Evolutionary conservation across 2,329 filamentous ascomycete genomes (phyloP).

Genomic region (Cordyceps tenuipes): DNA sequence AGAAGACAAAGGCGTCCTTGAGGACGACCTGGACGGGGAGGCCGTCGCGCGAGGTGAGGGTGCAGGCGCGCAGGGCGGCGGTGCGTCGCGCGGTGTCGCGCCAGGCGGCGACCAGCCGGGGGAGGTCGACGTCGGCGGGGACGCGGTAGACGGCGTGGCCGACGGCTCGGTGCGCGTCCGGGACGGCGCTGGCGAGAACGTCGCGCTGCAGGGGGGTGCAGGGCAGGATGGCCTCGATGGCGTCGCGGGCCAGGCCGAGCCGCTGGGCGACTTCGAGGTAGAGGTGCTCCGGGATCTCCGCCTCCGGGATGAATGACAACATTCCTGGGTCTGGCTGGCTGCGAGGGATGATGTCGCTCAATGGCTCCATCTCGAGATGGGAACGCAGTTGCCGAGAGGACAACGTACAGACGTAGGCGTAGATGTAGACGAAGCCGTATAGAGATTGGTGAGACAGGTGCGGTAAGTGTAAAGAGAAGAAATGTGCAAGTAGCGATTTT

Average conservation of each 20-base stretch:
- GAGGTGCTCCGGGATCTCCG: too few species aligned
- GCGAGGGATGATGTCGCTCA: neutral
- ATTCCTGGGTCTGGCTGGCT: neutral
- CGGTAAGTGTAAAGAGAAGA: too few species aligned
- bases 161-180: neutral
- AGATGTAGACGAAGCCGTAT: too few species aligned
- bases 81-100: neutral
- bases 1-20: neutral
- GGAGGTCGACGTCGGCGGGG: neutral
- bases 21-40: neutral
- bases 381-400: too few species aligned
- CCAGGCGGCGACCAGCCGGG: neutral
- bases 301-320: neutral
- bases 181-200: neutral
- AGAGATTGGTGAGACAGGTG: too few species aligned
- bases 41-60: neutral
- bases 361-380: too few species aligned
- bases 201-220: neutral
- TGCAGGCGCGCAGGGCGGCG: neutral
- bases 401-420: too few species aligned
- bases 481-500: too few species aligned
- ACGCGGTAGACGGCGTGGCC: neutral
- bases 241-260: neutral
- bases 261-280: neutral
- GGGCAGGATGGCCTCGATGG: neutral